Percentiles rank a stretch among this genome's conserved stretches.
Conservation (phyloP, 352 stramenopile genomes). For the Thalassiosira oceanica region DNA sequence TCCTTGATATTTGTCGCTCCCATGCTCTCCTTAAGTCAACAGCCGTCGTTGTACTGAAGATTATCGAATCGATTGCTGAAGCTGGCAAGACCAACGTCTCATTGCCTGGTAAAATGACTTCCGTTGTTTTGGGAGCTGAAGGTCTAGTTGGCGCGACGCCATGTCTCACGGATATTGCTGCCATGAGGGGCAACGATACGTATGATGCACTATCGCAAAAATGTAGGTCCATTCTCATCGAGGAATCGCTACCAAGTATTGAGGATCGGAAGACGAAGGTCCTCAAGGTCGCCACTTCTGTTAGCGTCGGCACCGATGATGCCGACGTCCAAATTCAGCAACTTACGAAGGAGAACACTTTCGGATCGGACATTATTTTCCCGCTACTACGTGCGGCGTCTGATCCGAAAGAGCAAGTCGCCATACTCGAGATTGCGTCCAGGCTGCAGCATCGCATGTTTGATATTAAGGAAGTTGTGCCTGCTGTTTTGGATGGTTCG, state of each 20-base stretch:
- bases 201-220: constrained; percentile 92
- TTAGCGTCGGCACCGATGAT: constrained; percentile 42
- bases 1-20: constrained; percentile 89
- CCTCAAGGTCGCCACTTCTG: constrained; percentile 45
- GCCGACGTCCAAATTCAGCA: constrained; percentile 50
- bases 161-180: constrained; percentile 79
- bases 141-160: constrained; percentile 71
- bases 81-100: constrained; percentile 60
- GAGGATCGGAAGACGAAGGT: constrained; percentile 85
- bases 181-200: constrained; percentile 73
- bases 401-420: constrained; percentile 67
- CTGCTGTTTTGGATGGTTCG: constrained; percentile 31
- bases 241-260: constrained; percentile 95
- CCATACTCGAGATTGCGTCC: constrained; percentile 84
- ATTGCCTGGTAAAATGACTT: constrained; percentile 49
- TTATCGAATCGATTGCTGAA: constrained; percentile 79
- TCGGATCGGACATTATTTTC: constrained; percentile 81
- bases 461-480: constrained; percentile 66
- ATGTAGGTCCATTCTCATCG: constrained; percentile 93
- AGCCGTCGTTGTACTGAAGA: constrained; percentile 55
- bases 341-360: constrained; percentile 76
- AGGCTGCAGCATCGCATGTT: constrained; percentile 83
- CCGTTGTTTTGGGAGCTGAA: constrained; percentile 69
- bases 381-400: constrained; percentile 52
- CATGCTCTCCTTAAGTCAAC: constrained; percentile 87